These are phyloP conservation scores for Penicillium bialowiezense DNA, from an alignment of 495 filamentous ascomycete genomes.

Conservation along the genomic window DNA sequence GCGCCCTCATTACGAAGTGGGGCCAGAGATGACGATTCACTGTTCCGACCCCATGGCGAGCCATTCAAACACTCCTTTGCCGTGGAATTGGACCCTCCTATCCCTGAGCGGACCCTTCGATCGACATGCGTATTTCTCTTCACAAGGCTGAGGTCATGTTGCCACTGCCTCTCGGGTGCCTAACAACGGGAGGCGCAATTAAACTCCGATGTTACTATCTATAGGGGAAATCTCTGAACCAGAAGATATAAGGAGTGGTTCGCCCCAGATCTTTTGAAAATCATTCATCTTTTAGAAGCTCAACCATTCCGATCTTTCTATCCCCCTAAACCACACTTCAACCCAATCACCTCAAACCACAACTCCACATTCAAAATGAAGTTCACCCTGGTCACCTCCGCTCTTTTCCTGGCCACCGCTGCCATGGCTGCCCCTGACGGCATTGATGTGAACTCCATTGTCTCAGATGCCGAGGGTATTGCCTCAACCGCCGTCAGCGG, in stretches of 20 bases:
- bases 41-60: conserved; percentile 1
- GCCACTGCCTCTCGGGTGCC: conserved; percentile 9
- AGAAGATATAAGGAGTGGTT: conserved; percentile 2
- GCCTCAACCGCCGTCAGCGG: conserved; percentile 2
- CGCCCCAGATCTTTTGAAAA: conserved; percentile 1
- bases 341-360: not conserved
- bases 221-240: conserved; percentile 6
- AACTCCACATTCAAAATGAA: conserved; percentile 20
- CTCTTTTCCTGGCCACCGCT: conserved; percentile 22
- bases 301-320: not conserved
- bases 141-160: conserved; percentile 14
- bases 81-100: not conserved
- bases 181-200: not conserved
- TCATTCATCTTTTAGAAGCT: not conserved
- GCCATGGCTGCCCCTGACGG: conserved; percentile 17
- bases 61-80: not conserved
- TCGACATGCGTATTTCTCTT: conserved; percentile 6
- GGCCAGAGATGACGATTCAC: conserved; percentile 13
- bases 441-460: conserved; percentile 12
- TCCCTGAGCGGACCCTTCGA: conserved; percentile 4
- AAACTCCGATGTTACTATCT: conserved; percentile 13
- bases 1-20: conserved; percentile 6
- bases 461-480: conserved; percentile 11
- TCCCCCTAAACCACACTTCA: not conserved
- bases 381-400: conserved; percentile 26